phyloP scores from a whole-genome alignment of 2,329 filamentous ascomycete species.

The Parascedosporium putredinis region DNA sequence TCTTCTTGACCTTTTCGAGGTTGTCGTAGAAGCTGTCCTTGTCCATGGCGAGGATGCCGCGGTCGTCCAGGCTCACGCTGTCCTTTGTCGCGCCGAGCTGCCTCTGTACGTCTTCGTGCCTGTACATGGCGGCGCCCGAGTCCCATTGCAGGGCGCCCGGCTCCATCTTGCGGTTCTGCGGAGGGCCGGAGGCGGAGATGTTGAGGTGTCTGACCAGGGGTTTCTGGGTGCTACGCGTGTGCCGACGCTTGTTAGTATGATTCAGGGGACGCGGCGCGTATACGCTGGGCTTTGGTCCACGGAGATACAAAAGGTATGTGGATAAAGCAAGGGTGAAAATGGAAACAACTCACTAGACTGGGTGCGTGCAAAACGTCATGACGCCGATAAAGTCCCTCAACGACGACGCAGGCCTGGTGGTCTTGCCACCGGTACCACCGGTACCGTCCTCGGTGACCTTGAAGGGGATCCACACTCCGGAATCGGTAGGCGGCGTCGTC shows the following conservation, averaged over 20 bases:
- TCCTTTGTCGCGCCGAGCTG: not conserved
- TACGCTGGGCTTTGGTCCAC: not conserved
- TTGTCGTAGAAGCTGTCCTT: not conserved
- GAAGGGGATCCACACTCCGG: not conserved
- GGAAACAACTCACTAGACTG: not conserved
- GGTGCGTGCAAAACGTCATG: not conserved
- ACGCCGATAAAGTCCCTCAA: too few relatives aligned
- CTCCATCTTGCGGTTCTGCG: not conserved
- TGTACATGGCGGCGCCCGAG: not conserved
- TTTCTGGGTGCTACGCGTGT: too few relatives aligned
- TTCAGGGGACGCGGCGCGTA: not conserved
- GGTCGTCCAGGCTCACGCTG: not conserved
- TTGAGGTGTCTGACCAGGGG: not conserved
- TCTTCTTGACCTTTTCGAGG: not conserved
- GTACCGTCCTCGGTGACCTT: not conserved
- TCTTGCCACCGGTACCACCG: too few relatives aligned
- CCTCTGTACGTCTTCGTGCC: not conserved
- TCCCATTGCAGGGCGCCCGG: not conserved
- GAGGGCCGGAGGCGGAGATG: not conserved
- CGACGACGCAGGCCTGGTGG: too few relatives aligned
- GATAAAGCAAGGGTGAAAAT: not conserved
- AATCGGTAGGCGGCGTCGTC: not conserved
- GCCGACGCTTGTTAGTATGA: too few relatives aligned
- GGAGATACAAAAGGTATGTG: not conserved
- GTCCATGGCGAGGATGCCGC: not conserved